Base-by-base conservation (phyloP, 1,284 basidiomycete species). In the Phylloporus gajari region DNA sequence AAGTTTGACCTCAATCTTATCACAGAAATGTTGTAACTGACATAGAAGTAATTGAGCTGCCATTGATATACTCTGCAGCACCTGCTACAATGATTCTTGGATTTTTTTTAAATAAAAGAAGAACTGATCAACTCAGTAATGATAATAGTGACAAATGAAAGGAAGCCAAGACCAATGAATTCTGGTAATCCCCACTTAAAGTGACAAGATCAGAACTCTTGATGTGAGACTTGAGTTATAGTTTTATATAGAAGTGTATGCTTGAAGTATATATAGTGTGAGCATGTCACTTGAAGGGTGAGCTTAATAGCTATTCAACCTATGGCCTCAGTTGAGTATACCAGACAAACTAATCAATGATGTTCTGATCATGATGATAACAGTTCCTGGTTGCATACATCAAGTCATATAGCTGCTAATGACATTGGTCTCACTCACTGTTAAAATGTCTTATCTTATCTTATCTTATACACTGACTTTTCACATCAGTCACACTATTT, bases 91-190 rank as follows among this genome's bases (percentile, higher is more conserved):
- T 92, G 76, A 94, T 90, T 46, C 91, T 91, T 68, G 90, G 88
- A 74, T 93, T 96, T 83, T 94, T 93, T 79, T n/a, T n/a, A n/a
- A n/a, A 96, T 85, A 84, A 96, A 95, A 0, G 94, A 94, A 4
- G 91, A 93, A 7, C 94, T 94, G 74, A 95, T 94, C 40, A 95
- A 82, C 77, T 95, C 93, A 0, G 90, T 91, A 19, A 96, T 79
- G 74, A 96, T 88, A 76, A 96, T 95, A 12, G 90, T 89, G 66
- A 92, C 79, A 83, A 96, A 96, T 0, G 91, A 91, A 30, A 96
- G 85, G 86, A 97, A 96, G 1, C 95, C 95, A 46, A 97, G 89
- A 5, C 95, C 94, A 64, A 96, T 92, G 83, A 94, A 95, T 77
- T 95, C 88, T 0, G 94, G 91, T 0, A 92, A 93, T 25, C 94